Evolutionary conservation across 306 rosid species (phyloP).

Genomic region (Cucumis sativus): Cucumber_9930_V3 NC_026655.2:3762001-3762500

Average conservation of each 20-base stretch:
- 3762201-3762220: not conserved
- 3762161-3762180: not conserved
- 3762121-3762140: not conserved
- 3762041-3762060: not conserved
- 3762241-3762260: not conserved
- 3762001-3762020: not conserved
- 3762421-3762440: constrained; percentile 90
- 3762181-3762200: not conserved
- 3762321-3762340: not conserved
- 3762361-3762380: constrained; percentile 15
- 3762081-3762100: not conserved
- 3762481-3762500: constrained; percentile 78
- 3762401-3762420: constrained; percentile 66
- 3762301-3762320: not conserved
- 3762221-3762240: not conserved
- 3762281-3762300: not conserved
- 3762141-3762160: not conserved
- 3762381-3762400: constrained; percentile 86
- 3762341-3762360: not conserved
- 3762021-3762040: not conserved
- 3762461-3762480: constrained; percentile 82
- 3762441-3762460: constrained; percentile 99
- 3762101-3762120: not conserved
- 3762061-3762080: not conserved
- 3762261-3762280: not conserved